Conservation (phyloP, 352 stramenopile genomes). For the Phytophthora brassicae region DNA sequence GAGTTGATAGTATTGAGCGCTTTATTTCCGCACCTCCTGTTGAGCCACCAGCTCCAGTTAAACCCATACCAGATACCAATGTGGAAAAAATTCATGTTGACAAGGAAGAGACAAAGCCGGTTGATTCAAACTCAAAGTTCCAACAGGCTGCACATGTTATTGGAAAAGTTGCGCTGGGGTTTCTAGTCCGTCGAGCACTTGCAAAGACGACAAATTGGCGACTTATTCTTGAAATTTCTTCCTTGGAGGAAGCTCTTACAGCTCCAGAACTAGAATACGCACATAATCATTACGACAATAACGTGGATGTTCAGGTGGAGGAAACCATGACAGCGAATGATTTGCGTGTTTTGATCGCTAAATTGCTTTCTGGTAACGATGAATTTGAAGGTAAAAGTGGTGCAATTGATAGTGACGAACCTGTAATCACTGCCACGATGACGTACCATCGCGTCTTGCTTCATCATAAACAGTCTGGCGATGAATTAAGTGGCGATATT, state of each 20-base stretch:
- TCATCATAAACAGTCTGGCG: constrained; percentile 26
- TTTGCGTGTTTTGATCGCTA: constrained; percentile 49
- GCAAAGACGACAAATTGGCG: constrained; percentile 54
- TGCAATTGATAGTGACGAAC: not conserved
- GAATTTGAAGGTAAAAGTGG: constrained; percentile 8
- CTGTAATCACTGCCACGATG: constrained; percentile 21
- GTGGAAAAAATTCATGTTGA: not conserved
- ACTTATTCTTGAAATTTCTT: constrained; percentile 37
- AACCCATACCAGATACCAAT: not conserved
- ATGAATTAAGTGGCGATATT: constrained; percentile 26
- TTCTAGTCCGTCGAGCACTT: constrained; percentile 40
- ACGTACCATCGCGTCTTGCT: constrained; percentile 41
- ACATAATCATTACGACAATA: constrained; percentile 9
- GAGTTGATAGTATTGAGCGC: constrained; percentile 5
- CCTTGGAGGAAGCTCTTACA: constrained; percentile 37
- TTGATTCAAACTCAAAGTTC: constrained; percentile 14
- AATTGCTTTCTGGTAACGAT: constrained; percentile 34
- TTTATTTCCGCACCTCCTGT: constrained; percentile 3
- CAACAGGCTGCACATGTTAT: constrained; percentile 45
- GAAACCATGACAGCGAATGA: constrained; percentile 62
- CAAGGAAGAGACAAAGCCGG: not conserved
- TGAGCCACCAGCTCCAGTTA: not conserved
- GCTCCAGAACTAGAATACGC: constrained; percentile 28
- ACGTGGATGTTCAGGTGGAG: constrained; percentile 42
- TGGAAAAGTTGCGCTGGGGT: constrained; percentile 53